Evolutionary conservation across 306 rosid genomes (phyloP).

Genomic region (Quercus agrifolia): DNA sequence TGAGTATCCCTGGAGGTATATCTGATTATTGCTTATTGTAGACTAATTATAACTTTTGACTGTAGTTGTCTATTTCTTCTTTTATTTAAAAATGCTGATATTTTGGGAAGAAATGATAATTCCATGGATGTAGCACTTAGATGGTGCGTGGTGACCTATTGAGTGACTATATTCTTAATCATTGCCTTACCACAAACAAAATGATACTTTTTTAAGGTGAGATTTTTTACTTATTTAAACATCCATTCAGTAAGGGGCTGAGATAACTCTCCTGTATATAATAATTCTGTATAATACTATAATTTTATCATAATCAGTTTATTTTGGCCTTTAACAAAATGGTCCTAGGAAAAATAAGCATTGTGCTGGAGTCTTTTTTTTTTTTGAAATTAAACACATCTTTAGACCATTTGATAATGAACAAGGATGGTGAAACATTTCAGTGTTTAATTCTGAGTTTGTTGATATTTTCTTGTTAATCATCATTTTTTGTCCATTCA

Average conservation of each 20-base stretch:
- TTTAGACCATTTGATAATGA: not conserved
- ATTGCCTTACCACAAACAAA: not conserved
- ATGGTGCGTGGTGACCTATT: not conserved
- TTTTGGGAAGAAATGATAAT: not conserved
- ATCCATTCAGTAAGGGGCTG: not conserved
- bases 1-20: slow-evolving; percentile 80
- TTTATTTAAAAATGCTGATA: not conserved
- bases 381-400: not conserved
- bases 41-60: slow-evolving; percentile 3
- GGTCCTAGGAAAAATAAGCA: not conserved
- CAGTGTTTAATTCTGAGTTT: not conserved
- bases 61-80: not conserved
- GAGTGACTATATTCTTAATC: not conserved
- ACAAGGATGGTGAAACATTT: too few species aligned
- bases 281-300: not conserved
- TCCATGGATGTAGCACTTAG: not conserved
- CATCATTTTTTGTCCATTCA: not conserved
- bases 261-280: not conserved
- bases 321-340: not conserved
- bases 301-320: not conserved
- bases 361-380: not conserved
- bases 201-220: not conserved
- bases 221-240: not conserved
- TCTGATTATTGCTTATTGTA: slow-evolving; percentile 10
- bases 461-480: not conserved